Conservation (phyloP, 73 alveolate genomes). For the Stentor coeruleus region DNA sequence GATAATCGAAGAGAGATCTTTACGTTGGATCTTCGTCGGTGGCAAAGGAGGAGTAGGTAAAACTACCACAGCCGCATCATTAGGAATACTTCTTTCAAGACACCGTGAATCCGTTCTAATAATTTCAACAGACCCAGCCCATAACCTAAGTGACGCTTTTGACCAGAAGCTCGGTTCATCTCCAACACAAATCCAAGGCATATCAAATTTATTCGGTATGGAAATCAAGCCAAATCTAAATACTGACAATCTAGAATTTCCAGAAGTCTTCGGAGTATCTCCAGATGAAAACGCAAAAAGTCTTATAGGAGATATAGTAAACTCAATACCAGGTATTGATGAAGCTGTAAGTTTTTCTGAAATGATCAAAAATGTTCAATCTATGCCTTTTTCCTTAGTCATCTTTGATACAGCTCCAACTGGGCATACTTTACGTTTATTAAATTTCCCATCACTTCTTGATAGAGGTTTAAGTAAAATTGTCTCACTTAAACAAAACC, state of each 20-base stretch:
- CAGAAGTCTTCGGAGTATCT: constrained; percentile 38
- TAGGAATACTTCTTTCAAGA: constrained; percentile 75
- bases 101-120: constrained; percentile 80
- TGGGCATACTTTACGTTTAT: constrained; percentile 98
- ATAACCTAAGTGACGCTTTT: constrained; percentile 97
- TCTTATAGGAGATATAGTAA: constrained; percentile 83
- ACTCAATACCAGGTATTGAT: constrained; percentile 98
- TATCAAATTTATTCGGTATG: constrained; percentile 91
- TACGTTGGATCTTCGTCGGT: constrained; percentile 98
- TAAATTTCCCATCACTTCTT: constrained; percentile 93
- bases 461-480: constrained; percentile 90
- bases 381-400: constrained; percentile 76
- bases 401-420: constrained; percentile 99
- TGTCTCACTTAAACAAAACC: constrained; percentile 78
- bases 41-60: constrained; percentile 99
- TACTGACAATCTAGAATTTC: constrained; percentile 22
- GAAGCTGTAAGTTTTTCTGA: constrained; percentile 97
- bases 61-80: constrained; percentile 83
- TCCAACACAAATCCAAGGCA: constrained; percentile 89
- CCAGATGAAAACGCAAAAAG: constrained; percentile 72
- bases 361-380: constrained; percentile 73
- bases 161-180: constrained; percentile 89
- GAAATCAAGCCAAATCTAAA: constrained; percentile 51
- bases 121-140: constrained; percentile 99
- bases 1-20: constrained; percentile 65